phyloP scores from a whole-genome alignment of 345 rosid genomes.

The Eucalyptus pauciflora region DNA sequence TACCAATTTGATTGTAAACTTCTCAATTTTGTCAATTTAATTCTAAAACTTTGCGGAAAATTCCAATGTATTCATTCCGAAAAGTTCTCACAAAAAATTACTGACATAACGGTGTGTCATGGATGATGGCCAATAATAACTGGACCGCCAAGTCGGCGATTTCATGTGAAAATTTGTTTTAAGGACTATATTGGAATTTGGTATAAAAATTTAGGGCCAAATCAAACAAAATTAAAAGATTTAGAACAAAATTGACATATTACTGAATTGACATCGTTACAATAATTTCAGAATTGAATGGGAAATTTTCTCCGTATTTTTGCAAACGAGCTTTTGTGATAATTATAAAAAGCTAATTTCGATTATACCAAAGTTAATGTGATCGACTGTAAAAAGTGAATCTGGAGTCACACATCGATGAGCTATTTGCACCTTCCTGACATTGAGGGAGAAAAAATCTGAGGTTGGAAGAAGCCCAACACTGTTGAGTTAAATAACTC shows the following conservation, averaged over 20 bases:
- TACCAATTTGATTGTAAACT: rapidly evolving
- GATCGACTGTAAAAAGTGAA: background rate
- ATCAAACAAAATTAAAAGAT: background rate
- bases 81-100: background rate
- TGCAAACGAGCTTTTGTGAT: background rate
- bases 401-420: background rate
- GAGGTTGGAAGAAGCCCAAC: background rate
- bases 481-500: background rate
- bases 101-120: rapidly evolving
- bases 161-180: background rate
- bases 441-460: background rate
- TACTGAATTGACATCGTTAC: rapidly evolving
- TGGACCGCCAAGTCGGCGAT: background rate
- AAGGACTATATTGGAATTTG: background rate
- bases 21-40: background rate
- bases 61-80: background rate
- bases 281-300: background rate
- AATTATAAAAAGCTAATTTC: background rate
- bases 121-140: background rate
- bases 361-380: background rate
- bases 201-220: background rate
- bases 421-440: background rate
- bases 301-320: background rate
- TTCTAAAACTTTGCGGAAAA: background rate
- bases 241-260: background rate